A percentile compares a stretch with the other conserved stretches of the same genome.
phyloP scores from a whole-genome alignment of 495 filamentous ascomycete species.

The Penicillium nucicola region DNA sequence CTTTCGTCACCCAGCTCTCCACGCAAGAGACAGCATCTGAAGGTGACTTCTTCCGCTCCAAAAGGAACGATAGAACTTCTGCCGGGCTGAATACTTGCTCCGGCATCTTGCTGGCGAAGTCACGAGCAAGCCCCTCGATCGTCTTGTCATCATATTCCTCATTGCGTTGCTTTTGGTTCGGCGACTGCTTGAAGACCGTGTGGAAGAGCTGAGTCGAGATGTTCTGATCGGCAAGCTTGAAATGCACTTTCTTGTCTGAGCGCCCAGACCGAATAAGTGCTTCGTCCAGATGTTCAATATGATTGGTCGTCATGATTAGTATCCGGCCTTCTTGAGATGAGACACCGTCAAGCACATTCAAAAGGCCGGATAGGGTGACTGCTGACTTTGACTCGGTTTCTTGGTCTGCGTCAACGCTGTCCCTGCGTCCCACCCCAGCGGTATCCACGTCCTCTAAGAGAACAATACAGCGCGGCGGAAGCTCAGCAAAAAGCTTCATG shows the following conservation, averaged over 20 bases:
- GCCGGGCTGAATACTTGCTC: constrained; percentile 18
- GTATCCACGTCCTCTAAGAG: constrained; percentile 68
- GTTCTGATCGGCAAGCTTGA: constrained; percentile 9
- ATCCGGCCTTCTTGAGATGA: constrained; percentile 62
- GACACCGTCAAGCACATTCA: constrained; percentile 70
- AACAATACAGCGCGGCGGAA: constrained; percentile 60
- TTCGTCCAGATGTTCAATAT: constrained; percentile 60
- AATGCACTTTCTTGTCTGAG: constrained; percentile 44
- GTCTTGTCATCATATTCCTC: constrained; percentile 4
- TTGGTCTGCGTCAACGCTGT: constrained; percentile 3
- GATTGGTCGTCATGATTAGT: constrained; percentile 73
- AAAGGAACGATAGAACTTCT: constrained; percentile 17
- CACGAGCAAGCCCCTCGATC: constrained; percentile 4
- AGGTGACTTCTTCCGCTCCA: constrained; percentile 11
- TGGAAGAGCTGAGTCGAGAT: constrained; percentile 14
- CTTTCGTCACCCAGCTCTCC: constrained; percentile 10
- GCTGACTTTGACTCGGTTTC: constrained; percentile 42
- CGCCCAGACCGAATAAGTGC: constrained; percentile 65
- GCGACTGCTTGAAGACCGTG: constrained; percentile 9
- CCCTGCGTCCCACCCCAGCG: constrained; percentile 35
- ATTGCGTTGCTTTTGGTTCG: constrained; percentile 2
- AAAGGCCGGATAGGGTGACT: constrained; percentile 43
- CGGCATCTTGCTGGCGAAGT: constrained; percentile 14
- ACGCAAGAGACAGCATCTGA: constrained; percentile 11
- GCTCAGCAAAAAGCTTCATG: constrained; percentile 46